Conservation (phyloP, 768 basidiomycete species). For the Pilatotrama ljubarskyi region DNA sequence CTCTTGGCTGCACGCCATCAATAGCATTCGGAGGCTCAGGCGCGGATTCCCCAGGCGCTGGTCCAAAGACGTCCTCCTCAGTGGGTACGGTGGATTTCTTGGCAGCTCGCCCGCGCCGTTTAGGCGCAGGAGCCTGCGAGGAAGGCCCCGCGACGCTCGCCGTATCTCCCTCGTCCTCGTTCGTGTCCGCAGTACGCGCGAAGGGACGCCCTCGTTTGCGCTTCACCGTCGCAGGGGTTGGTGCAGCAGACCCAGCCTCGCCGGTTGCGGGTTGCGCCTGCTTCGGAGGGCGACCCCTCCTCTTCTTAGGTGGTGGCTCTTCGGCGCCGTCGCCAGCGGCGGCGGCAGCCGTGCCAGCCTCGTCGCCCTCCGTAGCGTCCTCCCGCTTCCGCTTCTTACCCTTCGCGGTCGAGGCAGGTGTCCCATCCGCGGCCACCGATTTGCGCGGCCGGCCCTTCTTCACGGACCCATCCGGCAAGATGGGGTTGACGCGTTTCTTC, state of each 20-base stretch:
- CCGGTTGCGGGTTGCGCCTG: not conserved
- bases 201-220: conserved; percentile 9
- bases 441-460: conserved; percentile 65
- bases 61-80: not conserved
- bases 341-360: not conserved
- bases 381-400: conserved; percentile 37
- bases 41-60: not conserved
- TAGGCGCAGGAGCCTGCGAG: conserved; percentile 6
- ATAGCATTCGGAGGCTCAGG: not conserved
- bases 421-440: not conserved
- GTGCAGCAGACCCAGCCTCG: not conserved
- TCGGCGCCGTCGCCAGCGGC: not conserved
- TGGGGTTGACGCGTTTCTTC: conserved; percentile 43
- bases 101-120: conserved; percentile 22
- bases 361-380: conserved; percentile 22
- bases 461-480: conserved; percentile 49
- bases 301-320: conserved; percentile 21
- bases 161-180: not conserved
- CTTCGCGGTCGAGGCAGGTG: conserved; percentile 17
- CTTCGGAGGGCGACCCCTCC: conserved; percentile 37
- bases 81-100: conserved; percentile 9
- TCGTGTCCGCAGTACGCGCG: not conserved
- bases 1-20: not conserved
- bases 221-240: not conserved
- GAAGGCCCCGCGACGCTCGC: conserved; percentile 3